phyloP scores from a whole-genome alignment of 257 asterid genomes.

The Solanum habrochaites region DNA sequence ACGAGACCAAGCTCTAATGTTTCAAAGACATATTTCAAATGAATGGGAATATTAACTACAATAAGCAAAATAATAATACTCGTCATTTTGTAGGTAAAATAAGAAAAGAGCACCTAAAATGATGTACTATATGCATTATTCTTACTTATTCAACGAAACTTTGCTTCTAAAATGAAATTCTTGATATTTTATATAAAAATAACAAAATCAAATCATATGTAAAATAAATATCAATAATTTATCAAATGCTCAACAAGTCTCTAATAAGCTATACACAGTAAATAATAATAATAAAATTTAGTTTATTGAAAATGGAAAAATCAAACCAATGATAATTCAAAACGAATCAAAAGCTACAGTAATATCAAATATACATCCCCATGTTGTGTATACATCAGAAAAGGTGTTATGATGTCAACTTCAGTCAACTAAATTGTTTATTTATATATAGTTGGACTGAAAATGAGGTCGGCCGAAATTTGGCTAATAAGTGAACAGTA shows the following conservation, averaged over 20 bases:
- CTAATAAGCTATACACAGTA: too few relatives aligned
- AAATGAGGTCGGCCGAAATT: neutral
- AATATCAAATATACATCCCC: too few relatives aligned
- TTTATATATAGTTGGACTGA: neutral
- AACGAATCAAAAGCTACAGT: neutral
- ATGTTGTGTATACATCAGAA: neutral
- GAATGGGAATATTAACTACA: too few relatives aligned
- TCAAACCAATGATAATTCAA: neutral
- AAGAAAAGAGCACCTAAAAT: neutral
- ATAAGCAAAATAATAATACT: too few relatives aligned
- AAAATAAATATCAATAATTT: neutral
- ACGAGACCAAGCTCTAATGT: too few relatives aligned
- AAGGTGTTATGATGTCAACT: neutral
- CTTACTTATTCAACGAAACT: neutral
- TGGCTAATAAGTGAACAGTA: neutral
- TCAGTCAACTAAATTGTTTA: neutral
- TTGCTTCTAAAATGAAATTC: neutral
- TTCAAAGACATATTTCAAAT: too few relatives aligned
- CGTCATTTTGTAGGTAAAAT: neutral
- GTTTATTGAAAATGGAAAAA: neutral
- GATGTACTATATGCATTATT: neutral
- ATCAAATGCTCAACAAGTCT: neutral
- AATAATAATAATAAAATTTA: neutral
- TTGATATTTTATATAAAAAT: neutral
- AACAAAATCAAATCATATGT: neutral